These are phyloP conservation scores for Beta macrorhiza DNA, from an alignment of 179 eudicot species.

Conservation along the genomic window DNA sequence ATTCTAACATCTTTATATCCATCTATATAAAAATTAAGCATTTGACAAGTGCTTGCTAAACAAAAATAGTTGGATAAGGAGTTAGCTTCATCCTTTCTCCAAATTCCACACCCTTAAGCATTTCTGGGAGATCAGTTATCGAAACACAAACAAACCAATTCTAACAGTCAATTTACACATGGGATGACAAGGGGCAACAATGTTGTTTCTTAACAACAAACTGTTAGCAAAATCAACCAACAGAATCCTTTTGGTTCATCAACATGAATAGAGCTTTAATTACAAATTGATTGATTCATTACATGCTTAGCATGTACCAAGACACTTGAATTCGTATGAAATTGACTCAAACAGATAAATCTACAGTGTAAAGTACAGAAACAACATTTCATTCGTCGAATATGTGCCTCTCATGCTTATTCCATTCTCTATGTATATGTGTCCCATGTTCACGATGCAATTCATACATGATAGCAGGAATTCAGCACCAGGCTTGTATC, in stretches of 20 bases:
- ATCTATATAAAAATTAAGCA: too few species aligned
- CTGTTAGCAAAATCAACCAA: background rate
- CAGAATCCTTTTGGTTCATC: background rate
- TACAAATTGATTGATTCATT: background rate
- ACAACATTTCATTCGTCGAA: background rate
- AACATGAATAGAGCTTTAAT: background rate
- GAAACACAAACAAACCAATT: too few species aligned
- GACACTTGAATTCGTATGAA: background rate
- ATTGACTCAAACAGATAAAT: background rate
- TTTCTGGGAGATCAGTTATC: too few species aligned
- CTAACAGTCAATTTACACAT: too few species aligned
- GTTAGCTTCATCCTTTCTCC: too few species aligned
- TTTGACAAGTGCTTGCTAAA: too few species aligned
- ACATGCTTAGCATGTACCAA: too few species aligned
- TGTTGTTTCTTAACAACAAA: background rate
- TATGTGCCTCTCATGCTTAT: background rate
- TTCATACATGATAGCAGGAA: background rate
- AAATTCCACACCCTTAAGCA: too few species aligned
- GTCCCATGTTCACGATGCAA: background rate
- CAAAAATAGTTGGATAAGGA: too few species aligned
- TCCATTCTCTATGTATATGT: background rate
- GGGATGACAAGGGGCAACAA: too few species aligned
- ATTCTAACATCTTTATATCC: too few species aligned
- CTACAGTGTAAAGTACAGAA: background rate
- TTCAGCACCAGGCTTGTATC: background rate